Conservation (phyloP, 805 yeast species). For the Lipomyces japonicus region DNA sequence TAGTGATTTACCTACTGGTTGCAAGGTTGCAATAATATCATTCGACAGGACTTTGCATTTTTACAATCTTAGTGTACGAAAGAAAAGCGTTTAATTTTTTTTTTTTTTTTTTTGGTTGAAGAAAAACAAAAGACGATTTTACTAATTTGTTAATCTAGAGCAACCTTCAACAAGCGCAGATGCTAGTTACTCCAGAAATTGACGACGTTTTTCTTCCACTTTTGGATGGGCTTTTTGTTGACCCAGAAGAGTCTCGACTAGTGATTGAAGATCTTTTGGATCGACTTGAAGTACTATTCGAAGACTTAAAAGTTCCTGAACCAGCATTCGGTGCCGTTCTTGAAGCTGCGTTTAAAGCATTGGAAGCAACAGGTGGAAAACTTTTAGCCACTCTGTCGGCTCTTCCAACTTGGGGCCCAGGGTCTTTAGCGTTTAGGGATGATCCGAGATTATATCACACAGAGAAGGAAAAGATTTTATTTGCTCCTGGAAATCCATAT, state of each 20-base stretch:
- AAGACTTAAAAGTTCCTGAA: slow-evolving; percentile 46
- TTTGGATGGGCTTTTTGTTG: slow-evolving; percentile 70
- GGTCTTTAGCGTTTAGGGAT: slow-evolving; percentile 45
- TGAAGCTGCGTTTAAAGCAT: slow-evolving; percentile 59
- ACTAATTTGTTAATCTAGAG: slow-evolving; percentile 12
- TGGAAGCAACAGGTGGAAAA: slow-evolving; percentile 68
- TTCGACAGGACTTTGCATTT: slow-evolving; percentile 71
- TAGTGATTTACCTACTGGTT: slow-evolving; percentile 41
- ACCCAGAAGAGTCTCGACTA: slow-evolving; percentile 61
- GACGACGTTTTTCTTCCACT: slow-evolving; percentile 82
- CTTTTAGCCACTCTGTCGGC: slow-evolving; percentile 63
- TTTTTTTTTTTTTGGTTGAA: not conserved
- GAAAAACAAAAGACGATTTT: not conserved
- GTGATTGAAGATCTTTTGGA: slow-evolving; percentile 67
- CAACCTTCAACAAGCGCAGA: slow-evolving; percentile 51
- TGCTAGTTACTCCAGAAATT: slow-evolving; percentile 63
- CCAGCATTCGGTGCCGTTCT: slow-evolving; percentile 79
- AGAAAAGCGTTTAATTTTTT: no score
- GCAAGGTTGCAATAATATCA: slow-evolving; percentile 66
- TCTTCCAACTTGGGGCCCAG: slow-evolving; percentile 80
- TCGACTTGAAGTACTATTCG: slow-evolving; percentile 49
- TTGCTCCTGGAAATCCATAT: slow-evolving; percentile 57
- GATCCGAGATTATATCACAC: slow-evolving; percentile 34
- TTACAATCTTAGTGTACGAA: slow-evolving; percentile 59
- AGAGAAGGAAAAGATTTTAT: slow-evolving; percentile 48